Conservation (phyloP, 1,284 basidiomycete species). For the Rhodotorula sp. region DNA sequence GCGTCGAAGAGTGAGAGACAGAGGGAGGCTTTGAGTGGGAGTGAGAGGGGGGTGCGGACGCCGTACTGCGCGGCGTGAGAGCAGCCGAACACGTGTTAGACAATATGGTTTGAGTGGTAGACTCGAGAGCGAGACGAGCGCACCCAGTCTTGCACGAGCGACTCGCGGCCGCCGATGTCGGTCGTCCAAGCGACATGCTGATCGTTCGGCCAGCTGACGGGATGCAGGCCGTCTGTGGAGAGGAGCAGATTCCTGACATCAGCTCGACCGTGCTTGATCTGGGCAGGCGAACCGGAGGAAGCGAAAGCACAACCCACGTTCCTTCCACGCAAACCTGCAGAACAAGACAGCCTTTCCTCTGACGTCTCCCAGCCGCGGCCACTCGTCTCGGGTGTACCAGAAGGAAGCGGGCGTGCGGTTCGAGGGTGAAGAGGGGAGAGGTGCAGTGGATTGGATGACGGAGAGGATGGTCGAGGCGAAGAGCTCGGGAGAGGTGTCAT, state of each 20-base stretch:
- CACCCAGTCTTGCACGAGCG: slow-evolving; percentile 32
- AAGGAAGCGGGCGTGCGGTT: not conserved
- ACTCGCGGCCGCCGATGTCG: slow-evolving; percentile 11
- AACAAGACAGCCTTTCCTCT: slow-evolving; percentile 21
- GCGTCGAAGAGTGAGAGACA: slow-evolving; percentile 22
- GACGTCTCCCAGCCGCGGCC: slow-evolving; percentile 21
- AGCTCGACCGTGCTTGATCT: too few species aligned
- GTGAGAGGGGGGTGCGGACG: slow-evolving; percentile 5
- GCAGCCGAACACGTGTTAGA: too few species aligned
- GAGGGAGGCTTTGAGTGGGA: slow-evolving; percentile 24
- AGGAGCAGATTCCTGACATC: too few species aligned
- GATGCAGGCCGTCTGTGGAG: slow-evolving; percentile 18
- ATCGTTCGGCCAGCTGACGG: slow-evolving; percentile 24
- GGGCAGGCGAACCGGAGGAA: not conserved
- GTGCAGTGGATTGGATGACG: slow-evolving; percentile 2
- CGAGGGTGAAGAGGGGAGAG: too few species aligned
- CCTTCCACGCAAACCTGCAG: slow-evolving; percentile 21
- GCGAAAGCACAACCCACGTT: not conserved
- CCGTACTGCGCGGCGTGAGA: slow-evolving; percentile 11
- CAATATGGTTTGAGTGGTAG: too few species aligned
- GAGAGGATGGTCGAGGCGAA: slow-evolving; percentile 12
- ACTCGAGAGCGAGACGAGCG: not conserved
- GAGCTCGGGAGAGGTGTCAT: not conserved
- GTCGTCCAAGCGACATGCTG: not conserved
- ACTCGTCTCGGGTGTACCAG: slow-evolving; percentile 23